Conservation (phyloP, 768 basidiomycete species). For the Cystobasidium onofrii region DNA sequence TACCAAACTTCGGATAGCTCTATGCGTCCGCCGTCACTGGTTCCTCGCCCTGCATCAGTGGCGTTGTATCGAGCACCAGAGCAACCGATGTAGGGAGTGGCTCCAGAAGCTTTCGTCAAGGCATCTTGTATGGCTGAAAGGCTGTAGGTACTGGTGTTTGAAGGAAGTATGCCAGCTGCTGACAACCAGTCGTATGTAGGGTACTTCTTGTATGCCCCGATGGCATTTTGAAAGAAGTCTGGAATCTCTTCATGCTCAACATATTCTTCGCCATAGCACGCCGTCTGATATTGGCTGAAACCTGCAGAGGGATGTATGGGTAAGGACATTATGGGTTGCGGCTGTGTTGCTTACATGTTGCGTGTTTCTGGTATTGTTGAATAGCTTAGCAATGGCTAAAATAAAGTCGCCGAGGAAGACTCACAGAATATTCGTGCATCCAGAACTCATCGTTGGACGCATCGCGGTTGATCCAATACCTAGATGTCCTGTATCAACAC, state of each 20-base stretch:
- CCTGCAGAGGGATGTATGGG: not conserved
- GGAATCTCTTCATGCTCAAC: constrained; percentile 40
- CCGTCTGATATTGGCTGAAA: constrained; percentile 14
- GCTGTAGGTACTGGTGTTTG: constrained; percentile 54
- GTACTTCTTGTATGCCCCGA: constrained; percentile 50
- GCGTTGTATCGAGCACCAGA: constrained; percentile 20
- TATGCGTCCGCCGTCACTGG: constrained; percentile 8
- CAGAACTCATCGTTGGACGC: constrained; percentile 24
- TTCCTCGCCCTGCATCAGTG: constrained; percentile 9
- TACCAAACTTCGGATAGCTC: constrained; percentile 21
- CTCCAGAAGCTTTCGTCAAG: constrained; percentile 30
- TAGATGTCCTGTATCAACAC: no score
- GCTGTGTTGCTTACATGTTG: not conserved
- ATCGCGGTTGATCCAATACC: constrained; percentile 13
- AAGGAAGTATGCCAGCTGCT: constrained; percentile 65
- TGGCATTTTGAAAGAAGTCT: constrained; percentile 42
- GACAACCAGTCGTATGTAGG: constrained; percentile 68
- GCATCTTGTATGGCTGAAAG: constrained; percentile 44
- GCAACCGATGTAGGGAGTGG: constrained; percentile 26
- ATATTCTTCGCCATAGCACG: constrained; percentile 17
- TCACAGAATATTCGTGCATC: constrained; percentile 25
- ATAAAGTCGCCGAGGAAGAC: no score
- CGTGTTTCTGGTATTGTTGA: constrained; percentile 20
- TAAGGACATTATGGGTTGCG: no score
- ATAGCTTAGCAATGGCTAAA: not conserved